Evolutionary conservation across 495 filamentous ascomycete genomes (phyloP).

Genomic region (Neurospora sp.): DNA sequence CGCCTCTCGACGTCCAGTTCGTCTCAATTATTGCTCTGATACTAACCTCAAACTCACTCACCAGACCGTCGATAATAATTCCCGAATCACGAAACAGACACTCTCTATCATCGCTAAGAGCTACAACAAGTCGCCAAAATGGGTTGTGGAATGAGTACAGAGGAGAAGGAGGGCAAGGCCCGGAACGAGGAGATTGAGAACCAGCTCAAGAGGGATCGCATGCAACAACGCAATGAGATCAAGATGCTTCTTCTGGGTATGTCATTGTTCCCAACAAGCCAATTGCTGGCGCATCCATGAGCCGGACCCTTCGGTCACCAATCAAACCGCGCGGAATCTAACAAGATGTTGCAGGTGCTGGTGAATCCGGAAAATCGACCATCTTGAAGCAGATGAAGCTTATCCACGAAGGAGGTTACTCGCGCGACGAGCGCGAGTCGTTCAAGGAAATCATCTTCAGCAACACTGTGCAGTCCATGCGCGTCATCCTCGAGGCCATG

Average conservation of each 20-base stretch:
- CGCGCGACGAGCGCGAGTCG: constrained; percentile 66
- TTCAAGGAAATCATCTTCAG: constrained; percentile 98
- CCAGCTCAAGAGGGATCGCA: constrained; percentile 89
- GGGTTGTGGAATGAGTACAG: constrained; percentile 99
- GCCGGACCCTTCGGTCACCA: neutral
- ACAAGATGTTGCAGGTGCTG: constrained; percentile 59
- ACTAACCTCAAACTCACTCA: neutral
- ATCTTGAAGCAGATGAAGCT: constrained; percentile 99
- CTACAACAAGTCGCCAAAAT: constrained; percentile 51
- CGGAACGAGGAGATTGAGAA: constrained; percentile 99
- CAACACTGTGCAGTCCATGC: constrained; percentile 94
- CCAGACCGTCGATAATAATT: neutral
- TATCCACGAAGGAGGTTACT: constrained; percentile 74
- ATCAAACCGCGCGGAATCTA: constrained; percentile 1
- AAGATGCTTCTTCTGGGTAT: constrained; percentile 98
- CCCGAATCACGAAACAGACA: constrained; percentile 6
- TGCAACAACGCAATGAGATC: constrained; percentile 94
- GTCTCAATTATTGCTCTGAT: neutral
- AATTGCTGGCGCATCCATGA: neutral
- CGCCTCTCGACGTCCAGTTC: neutral
- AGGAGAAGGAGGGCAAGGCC: constrained; percentile 99
- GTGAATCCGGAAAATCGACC: constrained; percentile 98
- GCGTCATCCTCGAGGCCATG: constrained; percentile 93
- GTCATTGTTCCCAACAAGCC: constrained; percentile 18
- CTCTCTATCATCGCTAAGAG: constrained; percentile 9